phyloP scores from a whole-genome alignment of 2,329 filamentous ascomycete species.

The Phyllosticta ampelicida region DNA sequence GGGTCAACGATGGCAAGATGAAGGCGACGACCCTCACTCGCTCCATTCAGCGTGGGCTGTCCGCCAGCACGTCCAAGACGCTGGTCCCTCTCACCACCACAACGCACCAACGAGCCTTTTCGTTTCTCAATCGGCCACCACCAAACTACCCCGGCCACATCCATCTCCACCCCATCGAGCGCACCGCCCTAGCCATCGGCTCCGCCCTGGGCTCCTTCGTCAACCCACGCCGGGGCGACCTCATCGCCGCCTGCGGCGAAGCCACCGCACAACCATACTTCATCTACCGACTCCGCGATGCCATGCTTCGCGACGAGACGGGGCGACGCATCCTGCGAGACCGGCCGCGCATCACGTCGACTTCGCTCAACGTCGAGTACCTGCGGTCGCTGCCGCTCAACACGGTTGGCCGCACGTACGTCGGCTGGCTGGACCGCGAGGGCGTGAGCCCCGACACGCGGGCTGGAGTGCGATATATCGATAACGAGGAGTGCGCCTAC shows the following conservation, averaged over 20 bases:
- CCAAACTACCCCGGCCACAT: slow-evolving; percentile 91
- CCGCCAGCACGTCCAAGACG: neutral
- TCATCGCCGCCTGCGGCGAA: slow-evolving; percentile 91
- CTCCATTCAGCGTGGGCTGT: neutral
- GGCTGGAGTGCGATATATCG: slow-evolving; percentile 72
- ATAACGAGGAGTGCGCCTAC: slow-evolving; percentile 92
- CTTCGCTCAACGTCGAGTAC: slow-evolving; percentile 53
- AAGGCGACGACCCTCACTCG: slow-evolving; percentile 3
- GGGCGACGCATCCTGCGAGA: slow-evolving; percentile 86
- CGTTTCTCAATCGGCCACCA: slow-evolving; percentile 70
- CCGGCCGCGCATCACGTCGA: slow-evolving; percentile 75
- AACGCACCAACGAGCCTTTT: slow-evolving; percentile 43
- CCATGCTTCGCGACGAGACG: slow-evolving; percentile 75
- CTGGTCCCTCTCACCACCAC: neutral
- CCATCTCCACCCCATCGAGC: slow-evolving; percentile 70
- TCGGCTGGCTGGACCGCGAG: slow-evolving; percentile 84
- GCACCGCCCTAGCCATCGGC: slow-evolving; percentile 55
- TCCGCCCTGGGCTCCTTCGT: slow-evolving; percentile 51
- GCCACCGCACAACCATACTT: slow-evolving; percentile 92
- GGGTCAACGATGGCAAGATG: slow-evolving; percentile 5
- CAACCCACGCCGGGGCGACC: slow-evolving; percentile 75
- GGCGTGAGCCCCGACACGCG: slow-evolving; percentile 88
- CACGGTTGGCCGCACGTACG: slow-evolving; percentile 73
- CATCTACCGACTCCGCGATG: slow-evolving; percentile 79
- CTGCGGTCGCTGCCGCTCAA: slow-evolving; percentile 63